Conservation (phyloP, 1,284 basidiomycete species). For the Cystobasidium sp. region DNA sequence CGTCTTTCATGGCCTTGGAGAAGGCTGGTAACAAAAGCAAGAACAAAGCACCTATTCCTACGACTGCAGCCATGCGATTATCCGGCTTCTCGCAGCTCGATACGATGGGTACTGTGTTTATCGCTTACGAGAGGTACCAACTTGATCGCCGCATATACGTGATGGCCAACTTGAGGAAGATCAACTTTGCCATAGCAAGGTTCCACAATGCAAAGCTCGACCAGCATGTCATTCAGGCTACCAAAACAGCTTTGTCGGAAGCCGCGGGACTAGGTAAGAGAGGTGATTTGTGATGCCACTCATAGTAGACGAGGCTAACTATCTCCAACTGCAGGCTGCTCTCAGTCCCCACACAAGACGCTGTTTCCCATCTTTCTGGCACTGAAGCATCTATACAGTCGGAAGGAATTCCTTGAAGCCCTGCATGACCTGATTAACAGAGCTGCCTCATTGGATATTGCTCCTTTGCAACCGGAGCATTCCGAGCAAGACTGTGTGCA, state of each 20-base stretch:
- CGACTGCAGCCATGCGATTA: conserved; percentile 19
- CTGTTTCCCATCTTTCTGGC: conserved; percentile 33
- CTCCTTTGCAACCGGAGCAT: neutral
- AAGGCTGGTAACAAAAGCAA: neutral
- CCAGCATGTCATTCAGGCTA: neutral
- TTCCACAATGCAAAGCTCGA: neutral
- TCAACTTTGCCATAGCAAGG: conserved; percentile 17
- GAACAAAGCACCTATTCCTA: neutral
- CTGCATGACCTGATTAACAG: neutral
- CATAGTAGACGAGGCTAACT: neutral
- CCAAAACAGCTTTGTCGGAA: neutral
- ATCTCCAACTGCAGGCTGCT: neutral
- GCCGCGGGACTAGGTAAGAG: neutral
- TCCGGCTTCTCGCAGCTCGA: conserved; percentile 16
- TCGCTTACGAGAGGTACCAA: conserved; percentile 17
- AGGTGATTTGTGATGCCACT: neutral
- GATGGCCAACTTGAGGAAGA: conserved; percentile 30
- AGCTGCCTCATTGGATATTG: neutral
- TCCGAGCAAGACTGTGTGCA: neutral
- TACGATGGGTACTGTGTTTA: conserved; percentile 4
- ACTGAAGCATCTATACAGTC: conserved; percentile 16
- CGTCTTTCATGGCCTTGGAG: conserved; percentile 24
- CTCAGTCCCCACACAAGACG: neutral
- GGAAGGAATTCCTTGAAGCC: neutral
- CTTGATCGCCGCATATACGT: conserved; percentile 18